Evolutionary conservation across 495 filamentous ascomycete species (phyloP), one percentile per base, ranked within the genome.

Genomic region (Podospora tetraspora): DNA sequence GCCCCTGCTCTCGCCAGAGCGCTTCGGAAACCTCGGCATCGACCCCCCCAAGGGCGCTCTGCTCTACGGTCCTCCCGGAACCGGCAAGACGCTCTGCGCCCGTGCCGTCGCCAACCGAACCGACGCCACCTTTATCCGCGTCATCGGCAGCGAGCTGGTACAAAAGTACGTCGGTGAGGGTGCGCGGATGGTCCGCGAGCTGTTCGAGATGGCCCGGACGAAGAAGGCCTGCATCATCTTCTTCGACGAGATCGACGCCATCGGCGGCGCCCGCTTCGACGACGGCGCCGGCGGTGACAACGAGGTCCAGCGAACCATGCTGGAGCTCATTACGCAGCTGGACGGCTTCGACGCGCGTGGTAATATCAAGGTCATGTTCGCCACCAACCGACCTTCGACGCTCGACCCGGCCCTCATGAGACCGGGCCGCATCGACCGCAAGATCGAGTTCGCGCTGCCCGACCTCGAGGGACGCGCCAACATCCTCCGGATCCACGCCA

Each of bases 211-310:
- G 95, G 95, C 96, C 21, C 91, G 95, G 62, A 99, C 95, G 58
- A 99, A 99, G 88, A 99, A 99, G 80, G 95, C 95, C 19, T 99
- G 95, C 80, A 99, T 99, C 76, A 99, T 99, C 81, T 99, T 99
- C 89, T 99, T 99, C 79, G 95, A 99, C 82, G 95, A 99, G 82
- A 95, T 99, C 72, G 95, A 99, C 80, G 95, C 95, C 32, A 91
- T 99, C 68, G 95, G 95, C 75, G 95, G 95, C 69, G 95, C 95
- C n/a, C 92, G 95, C 73, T 98, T 99, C 74, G 95, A 99, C 74
- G 95, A 99, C 74, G 95, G 95, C 60, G 96, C 95, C 58, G 95
- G 95, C 72, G 95, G 95, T 69, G 95, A 99, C 79, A 99, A 99
- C 77, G 95, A 99, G 76, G 95, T 99, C n/a, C 95, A 99, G 81